Base-by-base conservation (phyloP, 148 eudicot species). In the Selenicereus undatus region DNA sequence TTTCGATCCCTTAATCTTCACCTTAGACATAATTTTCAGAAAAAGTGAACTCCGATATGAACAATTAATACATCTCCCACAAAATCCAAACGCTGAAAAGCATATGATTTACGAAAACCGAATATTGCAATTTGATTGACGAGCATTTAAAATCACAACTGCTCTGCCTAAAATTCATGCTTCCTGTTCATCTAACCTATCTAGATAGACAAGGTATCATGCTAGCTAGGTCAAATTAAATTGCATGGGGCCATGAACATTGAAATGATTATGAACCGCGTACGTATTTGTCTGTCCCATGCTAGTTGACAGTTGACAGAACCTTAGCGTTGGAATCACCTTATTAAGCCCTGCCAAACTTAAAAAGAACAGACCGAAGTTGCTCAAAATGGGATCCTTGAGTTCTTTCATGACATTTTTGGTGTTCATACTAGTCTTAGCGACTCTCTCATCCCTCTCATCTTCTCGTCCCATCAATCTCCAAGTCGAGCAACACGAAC, bases 281-380 rank as follows among this genome's bases (percentile, higher is more conserved):
- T 73, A 32, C 51, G 45, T 73, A 32, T 29, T 68, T 84, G 83
- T 84, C 81, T 84, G 70, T 74, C 81, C 74, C 66, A 21, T 48
- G 64, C 81, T 78, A 64, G 66, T 77, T 78, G 75, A 77, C 83
- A 64, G 66, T 77, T 78, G 75, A 77, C 83, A 84, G n/a, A 73
- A 27, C 85, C 68, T 66, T 62, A 79, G 54, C 71, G 36, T 80
- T 73, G 58, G 1, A n/a, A 73, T 12, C 39, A 64, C 24, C 79
- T 68, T 79, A 79, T 83, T 79, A 78, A 74, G 48, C 60, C 52
- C 54, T 36, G 29, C 60, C 36, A 29, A 68, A 42, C 27, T 75
- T 72, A 51, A 30, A 72, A 69, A 39, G 56, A 12, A 76, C 29
- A 52, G 11, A 56, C 69, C n/a, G 9, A 20, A 11, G 26, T 60